Conservation (phyloP, 106 monocot species). For the Agapanthus africanus region DNA sequence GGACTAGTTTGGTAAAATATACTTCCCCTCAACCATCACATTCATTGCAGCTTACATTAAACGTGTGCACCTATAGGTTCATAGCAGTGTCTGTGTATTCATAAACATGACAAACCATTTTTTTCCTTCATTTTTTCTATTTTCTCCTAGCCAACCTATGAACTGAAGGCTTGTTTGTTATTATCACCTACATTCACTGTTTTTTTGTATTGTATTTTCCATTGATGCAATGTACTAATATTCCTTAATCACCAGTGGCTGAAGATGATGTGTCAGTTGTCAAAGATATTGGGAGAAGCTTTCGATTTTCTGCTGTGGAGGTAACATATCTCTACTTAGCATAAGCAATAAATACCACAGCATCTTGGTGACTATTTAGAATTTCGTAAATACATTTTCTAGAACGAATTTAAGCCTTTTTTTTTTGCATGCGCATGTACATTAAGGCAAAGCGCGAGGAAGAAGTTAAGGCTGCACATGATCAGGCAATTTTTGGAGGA, state of each 20-base stretch:
- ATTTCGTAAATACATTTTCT: background rate
- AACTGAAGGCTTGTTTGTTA: background rate
- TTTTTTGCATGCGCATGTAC: background rate
- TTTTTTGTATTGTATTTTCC: background rate
- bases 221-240: conserved; percentile 2
- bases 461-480: conserved; percentile 77
- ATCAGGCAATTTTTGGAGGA: conserved; percentile 95
- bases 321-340: conserved; percentile 31
- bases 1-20: background rate
- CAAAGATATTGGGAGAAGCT: conserved; percentile 72
- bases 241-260: conserved; percentile 36
- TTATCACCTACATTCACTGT: background rate
- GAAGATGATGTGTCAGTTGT: conserved; percentile 73
- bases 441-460: conserved; percentile 76
- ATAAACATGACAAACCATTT: background rate
- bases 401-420: background rate
- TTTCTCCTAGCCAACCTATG: background rate
- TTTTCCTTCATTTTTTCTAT: background rate
- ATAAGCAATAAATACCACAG: background rate
- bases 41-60: background rate
- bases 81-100: no score
- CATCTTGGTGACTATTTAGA: background rate
- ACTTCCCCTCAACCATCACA: background rate
- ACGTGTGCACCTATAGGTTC: background rate
- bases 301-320: conserved; percentile 80